phyloP scores from a whole-genome alignment of 306 rosid genomes.

The Vachellia collinsii region DNA sequence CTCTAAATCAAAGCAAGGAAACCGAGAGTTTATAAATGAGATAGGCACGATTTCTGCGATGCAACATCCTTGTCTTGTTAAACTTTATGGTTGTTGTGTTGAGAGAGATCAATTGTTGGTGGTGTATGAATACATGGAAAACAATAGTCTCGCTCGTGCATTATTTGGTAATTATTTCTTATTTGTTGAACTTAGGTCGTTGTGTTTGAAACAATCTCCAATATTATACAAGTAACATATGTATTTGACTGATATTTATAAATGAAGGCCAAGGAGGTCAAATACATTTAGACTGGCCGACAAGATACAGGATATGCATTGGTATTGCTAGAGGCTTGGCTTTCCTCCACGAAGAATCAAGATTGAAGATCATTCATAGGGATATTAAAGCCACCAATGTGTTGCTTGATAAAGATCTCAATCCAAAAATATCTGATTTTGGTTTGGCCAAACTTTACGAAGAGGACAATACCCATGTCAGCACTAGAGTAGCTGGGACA shows the following conservation, averaged over 20 bases:
- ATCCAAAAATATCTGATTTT: conserved; percentile 74
- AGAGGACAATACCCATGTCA: conserved; percentile 68
- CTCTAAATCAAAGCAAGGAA: conserved; percentile 72
- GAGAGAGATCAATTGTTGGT: conserved; percentile 65
- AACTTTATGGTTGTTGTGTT: conserved; percentile 65
- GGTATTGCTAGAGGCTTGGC: conserved; percentile 79
- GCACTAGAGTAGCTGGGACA: conserved; percentile 74
- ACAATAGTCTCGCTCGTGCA: conserved; percentile 65
- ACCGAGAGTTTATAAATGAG: conserved; percentile 67
- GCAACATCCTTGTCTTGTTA: conserved; percentile 68
- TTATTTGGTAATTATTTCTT: conserved; percentile 53
- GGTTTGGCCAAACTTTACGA: conserved; percentile 81
- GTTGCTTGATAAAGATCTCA: conserved; percentile 70
- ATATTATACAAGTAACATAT: not conserved
- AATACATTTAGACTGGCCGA: conserved; percentile 62
- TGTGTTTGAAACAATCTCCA: not conserved
- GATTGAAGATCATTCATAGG: conserved; percentile 76
- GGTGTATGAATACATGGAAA: conserved; percentile 72
- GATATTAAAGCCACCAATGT: conserved; percentile 85
- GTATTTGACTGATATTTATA: not conserved
- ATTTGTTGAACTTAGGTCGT: not conserved
- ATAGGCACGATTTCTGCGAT: conserved; percentile 71
- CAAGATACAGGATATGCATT: conserved; percentile 65
- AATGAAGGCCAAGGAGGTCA: conserved; percentile 40
- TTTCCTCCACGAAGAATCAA: conserved; percentile 82